Conservation (phyloP, 139 green algal genomes). For the Haematococcus lacustris region DNA sequence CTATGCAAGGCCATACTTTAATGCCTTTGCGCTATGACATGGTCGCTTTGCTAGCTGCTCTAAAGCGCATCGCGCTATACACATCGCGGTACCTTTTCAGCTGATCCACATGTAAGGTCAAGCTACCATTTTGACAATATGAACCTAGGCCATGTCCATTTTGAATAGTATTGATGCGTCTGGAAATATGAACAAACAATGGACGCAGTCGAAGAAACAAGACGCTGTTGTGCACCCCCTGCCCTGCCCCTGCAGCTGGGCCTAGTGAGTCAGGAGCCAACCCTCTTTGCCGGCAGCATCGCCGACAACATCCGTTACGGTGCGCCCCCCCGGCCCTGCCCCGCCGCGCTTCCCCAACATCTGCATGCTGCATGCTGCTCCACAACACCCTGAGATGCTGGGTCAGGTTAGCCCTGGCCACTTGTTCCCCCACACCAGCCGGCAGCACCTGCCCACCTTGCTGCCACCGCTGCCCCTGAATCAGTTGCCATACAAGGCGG, state of each 20-base stretch:
- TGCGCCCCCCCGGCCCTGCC: neutral
- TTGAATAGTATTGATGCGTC: neutral
- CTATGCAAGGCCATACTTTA: too few species aligned
- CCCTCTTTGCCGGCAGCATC: slow-evolving; percentile 80
- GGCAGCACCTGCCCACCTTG: neutral
- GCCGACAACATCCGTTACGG: slow-evolving; percentile 73
- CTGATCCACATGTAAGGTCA: too few species aligned
- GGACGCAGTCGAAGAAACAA: too few species aligned
- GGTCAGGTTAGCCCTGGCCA: neutral
- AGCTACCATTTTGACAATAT: too few species aligned
- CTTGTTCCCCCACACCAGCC: neutral
- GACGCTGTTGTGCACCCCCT: too few species aligned
- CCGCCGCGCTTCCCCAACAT: too few species aligned
- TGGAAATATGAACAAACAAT: neutral
- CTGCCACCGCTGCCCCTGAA: too few species aligned
- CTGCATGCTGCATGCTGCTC: neutral
- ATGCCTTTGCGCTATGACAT: too few species aligned
- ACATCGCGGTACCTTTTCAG: too few species aligned
- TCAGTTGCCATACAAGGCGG: neutral
- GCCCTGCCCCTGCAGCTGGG: slow-evolving; percentile 46
- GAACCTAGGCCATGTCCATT: too few species aligned
- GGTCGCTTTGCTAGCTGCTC: too few species aligned
- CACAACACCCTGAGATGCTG: neutral
- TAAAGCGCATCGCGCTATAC: neutral
- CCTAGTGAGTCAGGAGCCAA: slow-evolving; percentile 85